Evolutionary conservation across 192 early-diverging fungal species (phyloP).

Genomic region (Coemansia sp.): DNA sequence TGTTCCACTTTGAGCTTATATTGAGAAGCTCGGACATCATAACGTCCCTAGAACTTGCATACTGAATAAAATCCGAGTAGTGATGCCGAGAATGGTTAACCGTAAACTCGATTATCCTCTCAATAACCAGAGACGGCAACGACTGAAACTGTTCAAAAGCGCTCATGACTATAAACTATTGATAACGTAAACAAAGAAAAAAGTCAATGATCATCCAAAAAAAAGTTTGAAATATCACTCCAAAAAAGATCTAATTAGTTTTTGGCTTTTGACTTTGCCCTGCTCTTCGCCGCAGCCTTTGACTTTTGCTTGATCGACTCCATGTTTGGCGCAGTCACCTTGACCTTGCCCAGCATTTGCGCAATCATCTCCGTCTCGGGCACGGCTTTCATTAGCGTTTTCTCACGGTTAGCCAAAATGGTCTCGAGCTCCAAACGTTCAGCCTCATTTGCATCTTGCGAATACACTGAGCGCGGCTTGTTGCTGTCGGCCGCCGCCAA

Average conservation of each 20-base stretch:
- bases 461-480: constrained; percentile 10
- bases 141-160: not conserved
- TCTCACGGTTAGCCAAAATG: constrained; percentile 60
- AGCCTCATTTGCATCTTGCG: constrained; percentile 18
- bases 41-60: too few relatives aligned
- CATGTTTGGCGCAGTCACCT: constrained; percentile 76
- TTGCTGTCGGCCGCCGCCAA: constrained; percentile 40
- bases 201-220: too few relatives aligned
- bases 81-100: not conserved
- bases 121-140: constrained; percentile 3
- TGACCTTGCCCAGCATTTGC: constrained; percentile 86
- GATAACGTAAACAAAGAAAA: too few relatives aligned
- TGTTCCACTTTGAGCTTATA: too few relatives aligned
- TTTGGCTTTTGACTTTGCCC: constrained; percentile 21
- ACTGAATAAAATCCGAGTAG: not conserved
- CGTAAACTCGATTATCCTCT: not conserved
- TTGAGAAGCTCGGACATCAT: too few relatives aligned
- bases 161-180: not conserved
- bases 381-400: constrained; percentile 78
- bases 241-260: not conserved
- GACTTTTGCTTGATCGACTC: constrained; percentile 61
- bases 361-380: constrained; percentile 80
- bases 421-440: constrained; percentile 34
- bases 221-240: too few relatives aligned
- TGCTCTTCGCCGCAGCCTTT: constrained; percentile 47